Conservation (phyloP, 2,329 filamentous ascomycete species). For the Aspergillus luchuensis region DNA sequence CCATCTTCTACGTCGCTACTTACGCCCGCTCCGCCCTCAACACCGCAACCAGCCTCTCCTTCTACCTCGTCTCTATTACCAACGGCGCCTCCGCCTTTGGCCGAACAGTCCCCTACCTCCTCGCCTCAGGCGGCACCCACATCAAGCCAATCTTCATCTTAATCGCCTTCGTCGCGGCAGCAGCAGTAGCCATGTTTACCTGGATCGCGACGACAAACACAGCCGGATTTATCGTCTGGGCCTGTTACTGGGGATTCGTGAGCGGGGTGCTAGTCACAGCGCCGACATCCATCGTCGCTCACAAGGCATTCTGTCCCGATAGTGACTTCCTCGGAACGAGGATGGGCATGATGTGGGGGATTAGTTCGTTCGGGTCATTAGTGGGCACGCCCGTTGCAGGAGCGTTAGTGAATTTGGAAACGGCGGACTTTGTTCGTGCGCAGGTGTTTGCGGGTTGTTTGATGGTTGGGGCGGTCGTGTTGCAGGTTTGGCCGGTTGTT, state of each 20-base stretch:
- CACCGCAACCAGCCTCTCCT: constrained; percentile 48
- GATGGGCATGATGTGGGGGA: constrained; percentile 40
- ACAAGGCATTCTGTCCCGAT: constrained; percentile 32
- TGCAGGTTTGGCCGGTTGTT: constrained; percentile 33
- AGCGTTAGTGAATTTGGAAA: constrained; percentile 30
- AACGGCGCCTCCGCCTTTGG: constrained; percentile 56
- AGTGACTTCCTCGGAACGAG: constrained; percentile 32
- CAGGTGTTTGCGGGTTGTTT: constrained; percentile 37
- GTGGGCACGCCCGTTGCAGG: constrained; percentile 37
- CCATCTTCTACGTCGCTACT: constrained; percentile 46
- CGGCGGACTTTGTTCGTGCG: constrained; percentile 30
- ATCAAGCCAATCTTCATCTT: constrained; percentile 31
- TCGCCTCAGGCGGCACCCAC: constrained; percentile 31
- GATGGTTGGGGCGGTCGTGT: constrained; percentile 31
- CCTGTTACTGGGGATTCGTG: constrained; percentile 36
- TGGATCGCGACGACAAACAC: constrained; percentile 30
- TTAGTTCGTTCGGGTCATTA: constrained; percentile 35
- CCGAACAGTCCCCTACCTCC: constrained; percentile 50
- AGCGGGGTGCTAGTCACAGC: constrained; percentile 35
- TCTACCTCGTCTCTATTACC: constrained; percentile 55
- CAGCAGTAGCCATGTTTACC: constrained; percentile 35
- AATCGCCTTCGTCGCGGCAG: constrained; percentile 22
- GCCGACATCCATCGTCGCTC: constrained; percentile 33
- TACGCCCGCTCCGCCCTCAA: constrained; percentile 51
- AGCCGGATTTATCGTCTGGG: constrained; percentile 34